A percentile compares a stretch with the other conserved stretches of the same genome.
phyloP scores from a whole-genome alignment of 805 yeast species.

The Ogataea henricii region DNA sequence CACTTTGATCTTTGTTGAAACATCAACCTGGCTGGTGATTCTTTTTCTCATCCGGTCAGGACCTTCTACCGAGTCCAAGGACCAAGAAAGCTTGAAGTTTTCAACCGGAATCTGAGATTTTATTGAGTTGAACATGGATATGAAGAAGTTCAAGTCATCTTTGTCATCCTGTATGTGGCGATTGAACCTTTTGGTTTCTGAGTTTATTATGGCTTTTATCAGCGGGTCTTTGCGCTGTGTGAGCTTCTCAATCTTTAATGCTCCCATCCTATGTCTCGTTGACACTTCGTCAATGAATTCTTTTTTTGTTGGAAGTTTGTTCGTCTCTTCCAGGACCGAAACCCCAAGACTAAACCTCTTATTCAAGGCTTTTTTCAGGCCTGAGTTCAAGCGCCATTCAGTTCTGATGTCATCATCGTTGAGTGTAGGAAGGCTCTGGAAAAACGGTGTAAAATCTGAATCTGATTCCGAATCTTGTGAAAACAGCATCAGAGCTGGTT shows the following conservation, averaged over 20 bases:
- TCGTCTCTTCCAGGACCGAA: conserved; percentile 2
- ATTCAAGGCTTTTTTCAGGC: conserved; percentile 11
- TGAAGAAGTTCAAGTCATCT: conserved; percentile 55
- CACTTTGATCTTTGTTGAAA: conserved; percentile 36
- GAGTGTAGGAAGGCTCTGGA: conserved; percentile 13
- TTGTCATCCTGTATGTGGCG: conserved; percentile 65
- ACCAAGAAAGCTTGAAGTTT: conserved; percentile 38
- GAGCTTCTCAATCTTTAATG: conserved; percentile 1
- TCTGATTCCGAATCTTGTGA: background rate
- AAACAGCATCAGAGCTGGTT: background rate
- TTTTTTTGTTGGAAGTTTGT: conserved; percentile 1
- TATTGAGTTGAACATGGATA: conserved; percentile 48
- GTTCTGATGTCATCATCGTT: conserved; percentile 27
- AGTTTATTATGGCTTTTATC: conserved; percentile 41
- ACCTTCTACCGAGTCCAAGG: conserved; percentile 70
- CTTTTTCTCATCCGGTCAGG: conserved; percentile 65
- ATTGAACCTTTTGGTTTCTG: conserved; percentile 51
- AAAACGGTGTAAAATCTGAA: conserved; percentile 1
- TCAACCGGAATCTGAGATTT: conserved; percentile 38
- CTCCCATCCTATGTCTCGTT: background rate
- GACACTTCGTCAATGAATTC: conserved; percentile 7
- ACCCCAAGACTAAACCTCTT: conserved; percentile 11
- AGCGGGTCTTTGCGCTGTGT: conserved; percentile 36
- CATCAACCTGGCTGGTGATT: conserved; percentile 46
- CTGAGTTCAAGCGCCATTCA: conserved; percentile 11